Evolutionary conservation across 1,284 basidiomycete genomes (phyloP).

Genomic region (Trichosporon coremiiforme): DNA sequence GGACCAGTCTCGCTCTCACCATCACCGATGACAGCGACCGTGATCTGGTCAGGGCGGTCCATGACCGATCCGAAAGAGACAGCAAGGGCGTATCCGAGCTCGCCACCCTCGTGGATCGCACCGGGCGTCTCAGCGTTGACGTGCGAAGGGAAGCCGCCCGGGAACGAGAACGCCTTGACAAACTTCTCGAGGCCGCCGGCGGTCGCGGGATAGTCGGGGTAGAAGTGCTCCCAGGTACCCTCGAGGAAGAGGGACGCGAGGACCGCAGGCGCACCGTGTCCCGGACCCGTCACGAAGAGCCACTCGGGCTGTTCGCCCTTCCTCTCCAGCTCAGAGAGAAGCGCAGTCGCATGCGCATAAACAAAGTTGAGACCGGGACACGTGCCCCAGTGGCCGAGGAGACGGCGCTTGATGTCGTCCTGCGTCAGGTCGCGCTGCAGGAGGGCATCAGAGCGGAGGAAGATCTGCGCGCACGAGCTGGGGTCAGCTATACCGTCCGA

Average conservation of each 20-base stretch:
- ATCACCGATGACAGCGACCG: conserved; percentile 77
- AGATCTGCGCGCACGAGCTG: conserved; percentile 65
- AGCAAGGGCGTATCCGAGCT: conserved; percentile 82
- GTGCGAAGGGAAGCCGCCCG: conserved; percentile 60
- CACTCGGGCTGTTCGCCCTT: conserved; percentile 28
- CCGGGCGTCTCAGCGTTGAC: conserved; percentile 74
- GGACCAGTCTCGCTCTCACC: conserved; percentile 86
- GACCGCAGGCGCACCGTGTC: conserved; percentile 81
- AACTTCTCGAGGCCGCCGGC: conserved; percentile 64
- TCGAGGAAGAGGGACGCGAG: conserved; percentile 81
- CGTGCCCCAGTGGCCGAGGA: conserved; percentile 62
- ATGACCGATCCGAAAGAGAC: conserved; percentile 78
- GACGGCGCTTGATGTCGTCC: conserved; percentile 74
- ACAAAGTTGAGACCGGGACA: conserved; percentile 71
- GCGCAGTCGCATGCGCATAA: conserved; percentile 76
- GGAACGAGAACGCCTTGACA: conserved; percentile 57
- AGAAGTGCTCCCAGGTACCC: conserved; percentile 83
- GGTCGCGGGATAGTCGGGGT: conserved; percentile 70
- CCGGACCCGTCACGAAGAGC: conserved; percentile 66
- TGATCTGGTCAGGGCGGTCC: conserved; percentile 79
- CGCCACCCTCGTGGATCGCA: conserved; percentile 83
- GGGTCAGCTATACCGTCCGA: neutral
- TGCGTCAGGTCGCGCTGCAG: conserved; percentile 64
- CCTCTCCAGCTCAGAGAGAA: conserved; percentile 66
- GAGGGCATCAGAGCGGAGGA: conserved; percentile 72